phyloP scores from a whole-genome alignment of 352 stramenopile species.

The Globisporangium nagaii region DNA sequence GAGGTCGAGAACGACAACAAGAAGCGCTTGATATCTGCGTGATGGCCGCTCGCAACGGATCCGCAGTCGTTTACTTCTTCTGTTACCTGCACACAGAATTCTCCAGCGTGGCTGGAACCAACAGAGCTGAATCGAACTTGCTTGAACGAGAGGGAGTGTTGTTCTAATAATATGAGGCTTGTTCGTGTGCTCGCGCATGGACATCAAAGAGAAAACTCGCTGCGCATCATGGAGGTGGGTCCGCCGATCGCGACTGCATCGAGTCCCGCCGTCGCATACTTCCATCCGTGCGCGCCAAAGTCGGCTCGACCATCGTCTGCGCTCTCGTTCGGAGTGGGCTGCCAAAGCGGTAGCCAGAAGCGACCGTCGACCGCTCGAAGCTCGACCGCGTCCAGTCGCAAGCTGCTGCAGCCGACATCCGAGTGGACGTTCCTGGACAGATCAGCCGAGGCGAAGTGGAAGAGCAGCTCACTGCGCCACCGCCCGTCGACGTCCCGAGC shows the following conservation, averaged over 20 bases:
- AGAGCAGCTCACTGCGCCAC: neutral
- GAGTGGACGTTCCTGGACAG: conserved; percentile 3
- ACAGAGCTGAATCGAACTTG: neutral
- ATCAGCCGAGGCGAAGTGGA: neutral
- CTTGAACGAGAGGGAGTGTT: neutral
- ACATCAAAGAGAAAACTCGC: neutral
- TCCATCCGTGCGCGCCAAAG: neutral
- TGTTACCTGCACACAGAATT: no score
- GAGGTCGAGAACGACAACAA: neutral
- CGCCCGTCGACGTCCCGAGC: conserved; percentile 7
- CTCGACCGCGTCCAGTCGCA: neutral
- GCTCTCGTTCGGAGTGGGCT: neutral
- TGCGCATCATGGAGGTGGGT: neutral
- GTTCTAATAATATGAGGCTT: neutral
- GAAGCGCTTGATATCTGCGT: neutral
- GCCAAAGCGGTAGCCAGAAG: neutral
- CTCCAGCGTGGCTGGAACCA: no score
- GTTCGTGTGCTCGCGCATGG: neutral
- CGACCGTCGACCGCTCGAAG: neutral
- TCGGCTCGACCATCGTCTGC: neutral
- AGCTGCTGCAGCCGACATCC: neutral
- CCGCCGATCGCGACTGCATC: conserved; percentile 2
- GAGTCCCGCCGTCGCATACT: neutral
- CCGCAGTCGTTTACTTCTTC: neutral
- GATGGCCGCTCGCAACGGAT: neutral